phyloP scores from a whole-genome alignment of 306 rosid genomes.

The Spatholobus suberectus region DNA sequence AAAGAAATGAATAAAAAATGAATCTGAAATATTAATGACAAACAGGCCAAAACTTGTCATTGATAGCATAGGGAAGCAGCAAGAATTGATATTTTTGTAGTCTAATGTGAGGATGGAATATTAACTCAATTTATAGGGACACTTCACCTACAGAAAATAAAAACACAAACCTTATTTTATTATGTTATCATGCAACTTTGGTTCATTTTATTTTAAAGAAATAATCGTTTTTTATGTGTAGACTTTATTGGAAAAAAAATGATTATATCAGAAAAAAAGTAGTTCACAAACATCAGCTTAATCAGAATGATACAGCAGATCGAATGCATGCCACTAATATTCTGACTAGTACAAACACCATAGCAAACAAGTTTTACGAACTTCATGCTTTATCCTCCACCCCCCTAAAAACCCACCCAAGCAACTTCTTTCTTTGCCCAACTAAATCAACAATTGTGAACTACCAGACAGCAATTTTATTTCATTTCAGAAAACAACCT shows the following conservation, averaged over 20 bases:
- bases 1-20: conserved; percentile 15
- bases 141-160: not conserved
- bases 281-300: not conserved
- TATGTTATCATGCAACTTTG: not conserved
- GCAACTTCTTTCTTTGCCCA: too few species aligned
- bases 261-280: not conserved
- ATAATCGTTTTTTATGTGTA: not conserved
- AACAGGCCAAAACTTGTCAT: conserved; percentile 1
- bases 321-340: conserved; percentile 18
- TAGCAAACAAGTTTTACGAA: conserved; percentile 17
- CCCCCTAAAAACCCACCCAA: not conserved
- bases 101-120: conserved; percentile 5
- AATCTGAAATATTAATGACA: not conserved
- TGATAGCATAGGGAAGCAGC: not conserved
- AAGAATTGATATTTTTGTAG: not conserved
- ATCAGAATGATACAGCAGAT: conserved; percentile 10
- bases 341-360: conserved; percentile 15
- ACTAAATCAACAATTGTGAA: not conserved
- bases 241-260: not conserved
- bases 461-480: not conserved
- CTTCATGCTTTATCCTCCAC: not conserved
- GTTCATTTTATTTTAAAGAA: not conserved
- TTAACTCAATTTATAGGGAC: not conserved
- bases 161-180: not conserved
- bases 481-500: conserved; percentile 1